Base-by-base conservation (phyloP, 352 stramenopile species). In the Detonula confervacea region DNA sequence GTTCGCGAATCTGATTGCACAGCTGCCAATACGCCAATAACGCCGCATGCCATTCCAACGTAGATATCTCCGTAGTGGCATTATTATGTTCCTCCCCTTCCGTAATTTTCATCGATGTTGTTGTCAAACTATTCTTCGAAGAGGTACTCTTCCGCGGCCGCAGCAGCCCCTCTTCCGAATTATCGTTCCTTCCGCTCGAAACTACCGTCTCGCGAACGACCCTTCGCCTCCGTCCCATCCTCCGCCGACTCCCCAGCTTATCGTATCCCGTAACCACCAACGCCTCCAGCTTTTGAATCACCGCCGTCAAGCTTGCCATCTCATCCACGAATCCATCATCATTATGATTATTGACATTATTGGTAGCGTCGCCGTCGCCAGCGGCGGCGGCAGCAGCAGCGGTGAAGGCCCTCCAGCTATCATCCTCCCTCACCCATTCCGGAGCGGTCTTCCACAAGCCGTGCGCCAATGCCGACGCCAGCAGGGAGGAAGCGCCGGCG, bases 1-100 rank as follows among this genome's bases (percentile, higher is more conserved):
- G 46, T 29, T 59, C 68, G 16, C 75, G 82, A 11, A 89, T 82
- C 61, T 91, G 83, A 55, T 77, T 81, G 1, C 69, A 82, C 16
- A 87, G 54, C 66, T 91, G 83, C 47, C 88, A 67, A 64, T 85
- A 90, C 16, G 76, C 77, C 18, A 91, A 63, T n/a, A 91, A 37
- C 16, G 86, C 76, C 11, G 78, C 81, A 66, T 90, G 81, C 22
- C 84, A 72, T 61, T 90, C 80, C 37, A 83, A 75, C 59, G 83
- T 64, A 35, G 79, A 69, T 29, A 71, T 79, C 8, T 69, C 14
- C 24, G 60, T 64, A n/a, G 7, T 73, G 12, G 16, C 42, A 52
- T 52, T 16, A 52, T 52, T 52, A 6, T 8, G 3, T 22, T 16
- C 42, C 20, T 52, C 42, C 6, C n/a, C n/a, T 52, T 52, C 42